Conservation (phyloP, 148 eudicot genomes). For the Rhododendron simsii region DNA sequence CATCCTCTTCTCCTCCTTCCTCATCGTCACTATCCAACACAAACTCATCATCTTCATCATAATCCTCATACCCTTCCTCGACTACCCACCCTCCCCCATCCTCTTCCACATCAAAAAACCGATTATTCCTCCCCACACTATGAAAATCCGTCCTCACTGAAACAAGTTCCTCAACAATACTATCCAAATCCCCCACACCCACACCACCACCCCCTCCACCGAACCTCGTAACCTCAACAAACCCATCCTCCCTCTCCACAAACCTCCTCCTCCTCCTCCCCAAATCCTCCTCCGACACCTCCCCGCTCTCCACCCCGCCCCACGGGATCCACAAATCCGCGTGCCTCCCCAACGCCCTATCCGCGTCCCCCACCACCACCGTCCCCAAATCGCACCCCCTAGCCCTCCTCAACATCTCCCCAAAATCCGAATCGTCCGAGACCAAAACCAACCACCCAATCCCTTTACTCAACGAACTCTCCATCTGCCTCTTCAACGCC, state of each 20-base stretch:
- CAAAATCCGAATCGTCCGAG: slow-evolving; percentile 87
- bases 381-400: slow-evolving; percentile 80
- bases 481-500: slow-evolving; percentile 80
- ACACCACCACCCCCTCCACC: slow-evolving; percentile 20
- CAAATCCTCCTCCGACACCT: slow-evolving; percentile 67
- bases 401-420: slow-evolving; percentile 77
- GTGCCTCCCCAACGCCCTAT: slow-evolving; percentile 66
- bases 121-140: slow-evolving; percentile 29
- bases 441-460: slow-evolving; percentile 76
- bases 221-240: slow-evolving; percentile 37
- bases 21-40: slow-evolving; percentile 42
- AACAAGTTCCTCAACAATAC: slow-evolving; percentile 48
- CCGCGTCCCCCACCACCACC: slow-evolving; percentile 79
- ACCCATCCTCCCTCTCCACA: slow-evolving; percentile 23
- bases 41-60: slow-evolving; percentile 33
- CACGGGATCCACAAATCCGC: slow-evolving; percentile 88
- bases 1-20: slow-evolving; percentile 29
- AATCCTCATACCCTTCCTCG: slow-evolving; percentile 4
- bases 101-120: slow-evolving; percentile 56
- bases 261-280: slow-evolving; percentile 27
- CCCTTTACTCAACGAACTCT: slow-evolving; percentile 68
- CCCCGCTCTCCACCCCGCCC: slow-evolving; percentile 70
- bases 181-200: slow-evolving; percentile 28
- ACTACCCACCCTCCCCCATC: slow-evolving; percentile 27
- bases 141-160: slow-evolving; percentile 23